Base-by-base conservation (phyloP, 257 asterid genomes). In the Solanum medicagineum region DNA sequence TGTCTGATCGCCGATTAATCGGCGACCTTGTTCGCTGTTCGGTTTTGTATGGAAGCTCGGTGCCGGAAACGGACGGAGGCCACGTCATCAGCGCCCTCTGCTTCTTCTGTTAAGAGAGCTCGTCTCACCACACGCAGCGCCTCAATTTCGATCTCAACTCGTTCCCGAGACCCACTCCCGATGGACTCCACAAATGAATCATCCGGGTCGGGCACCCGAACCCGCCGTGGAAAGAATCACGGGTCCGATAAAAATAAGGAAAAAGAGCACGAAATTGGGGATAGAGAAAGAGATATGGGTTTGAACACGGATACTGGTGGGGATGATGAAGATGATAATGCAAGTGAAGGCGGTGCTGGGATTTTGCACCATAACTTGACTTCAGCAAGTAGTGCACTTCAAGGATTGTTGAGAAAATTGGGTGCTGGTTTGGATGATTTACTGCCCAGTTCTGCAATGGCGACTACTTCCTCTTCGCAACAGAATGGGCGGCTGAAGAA, bases 61-160 rank as follows among this genome's bases (percentile, higher is more conserved):
- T 93, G 97, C 94, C 98, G 98, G 89, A 97, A 97, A 97, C 97
- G 98, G 93, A 97, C 95, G 96, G 99, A 94, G 99, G 98, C 99
- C 93, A 94, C 97, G 91, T 92, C 96, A 91, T 92, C 99, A 91
- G 91, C 97, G 92, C 93, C 96, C 90, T 89, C 96, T 90, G 86
- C 93, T 19, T 86, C 53, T 69, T 40, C 49, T 7, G 4, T 45
- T 20, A 81, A 81, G 42, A 53, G 60, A 60, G 75, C 75, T 60
- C 75, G 73, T 62, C 12, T 81, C 14, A 81, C n/a, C 55, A 40
- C 84, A 42, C 71, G 56, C 85, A 44, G 75, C 75, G 11, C 73
- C 75, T 81, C 85, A 40, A 60, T 17, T 51, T 80, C 84, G 53
- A 80, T 80, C 42, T 29, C 83, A 22, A 24, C 69, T 80, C 49